A percentile compares a stretch with the other conserved stretches of the same genome.
These are phyloP conservation scores for Macrophomina phaseolina DNA, from an alignment of 2,329 filamentous ascomycete genomes.

Conservation along the genomic window DNA sequence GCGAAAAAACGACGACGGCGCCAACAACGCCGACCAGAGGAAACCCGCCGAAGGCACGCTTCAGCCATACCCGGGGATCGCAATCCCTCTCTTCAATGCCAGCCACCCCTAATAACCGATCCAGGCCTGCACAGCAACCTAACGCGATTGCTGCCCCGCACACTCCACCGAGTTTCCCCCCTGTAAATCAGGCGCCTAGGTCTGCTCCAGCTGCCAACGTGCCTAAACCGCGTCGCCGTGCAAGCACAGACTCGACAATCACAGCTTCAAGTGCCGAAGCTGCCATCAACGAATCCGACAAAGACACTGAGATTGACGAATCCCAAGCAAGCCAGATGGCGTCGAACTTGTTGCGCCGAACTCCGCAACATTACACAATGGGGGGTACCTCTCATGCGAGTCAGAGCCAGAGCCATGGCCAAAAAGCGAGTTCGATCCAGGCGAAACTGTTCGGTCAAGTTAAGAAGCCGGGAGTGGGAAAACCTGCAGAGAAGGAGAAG, in stretches of 20 bases:
- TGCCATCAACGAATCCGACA: slow-evolving; percentile 65
- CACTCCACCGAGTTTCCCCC: slow-evolving; percentile 50
- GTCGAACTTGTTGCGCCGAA: slow-evolving; percentile 72
- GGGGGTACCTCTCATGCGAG: slow-evolving; percentile 44
- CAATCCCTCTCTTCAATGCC: slow-evolving; percentile 87
- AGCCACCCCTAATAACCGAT: slow-evolving; percentile 69
- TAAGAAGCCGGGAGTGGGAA: slow-evolving; percentile 57
- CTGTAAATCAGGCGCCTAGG: slow-evolving; percentile 47
- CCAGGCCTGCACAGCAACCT: slow-evolving; percentile 62
- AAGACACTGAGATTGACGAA: slow-evolving; percentile 68
- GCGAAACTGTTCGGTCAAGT: slow-evolving; percentile 68
- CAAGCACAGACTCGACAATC: slow-evolving; percentile 70
- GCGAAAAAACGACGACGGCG: slow-evolving; percentile 75
- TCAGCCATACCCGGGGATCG: slow-evolving; percentile 73
- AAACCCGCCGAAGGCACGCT: slow-evolving; percentile 55
- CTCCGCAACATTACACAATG: slow-evolving; percentile 48
- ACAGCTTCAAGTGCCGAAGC: slow-evolving; percentile 48
- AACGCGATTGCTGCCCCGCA: slow-evolving; percentile 61
- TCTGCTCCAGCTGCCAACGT: slow-evolving; percentile 50
- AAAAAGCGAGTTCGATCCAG: slow-evolving; percentile 57
- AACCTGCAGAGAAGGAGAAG: slow-evolving; percentile 41
- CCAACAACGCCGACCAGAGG: slow-evolving; percentile 70
- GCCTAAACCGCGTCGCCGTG: slow-evolving; percentile 54
- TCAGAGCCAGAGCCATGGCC: slow-evolving; percentile 36
- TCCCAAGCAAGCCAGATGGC: slow-evolving; percentile 81